Percentiles rank a stretch among this genome's conserved stretches.
Conservation (phyloP, 1,284 basidiomycete genomes). For the Cutaneotrichosporon daszewskae region DNA sequence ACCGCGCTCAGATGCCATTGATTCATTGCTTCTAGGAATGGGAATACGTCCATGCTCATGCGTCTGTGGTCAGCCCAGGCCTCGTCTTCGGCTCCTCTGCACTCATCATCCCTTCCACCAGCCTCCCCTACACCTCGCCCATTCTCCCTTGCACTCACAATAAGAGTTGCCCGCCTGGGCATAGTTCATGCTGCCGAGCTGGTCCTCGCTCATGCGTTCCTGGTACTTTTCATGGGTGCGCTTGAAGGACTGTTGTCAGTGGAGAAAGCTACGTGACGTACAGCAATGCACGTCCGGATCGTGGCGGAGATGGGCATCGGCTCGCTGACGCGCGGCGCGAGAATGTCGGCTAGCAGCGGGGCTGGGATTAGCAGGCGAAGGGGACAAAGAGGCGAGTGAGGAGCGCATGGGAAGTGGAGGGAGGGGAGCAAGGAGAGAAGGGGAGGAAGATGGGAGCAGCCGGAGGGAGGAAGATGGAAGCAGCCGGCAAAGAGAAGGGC, state of each 20-base stretch:
- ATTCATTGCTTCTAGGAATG: neutral
- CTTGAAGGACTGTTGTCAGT: slow-evolving; percentile 42
- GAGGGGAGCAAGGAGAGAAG: too few relatives aligned
- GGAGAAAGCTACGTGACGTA: slow-evolving; percentile 36
- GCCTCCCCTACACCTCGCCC: neutral
- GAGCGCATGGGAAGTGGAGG: too few relatives aligned
- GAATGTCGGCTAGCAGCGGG: slow-evolving; percentile 39
- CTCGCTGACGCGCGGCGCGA: slow-evolving; percentile 67
- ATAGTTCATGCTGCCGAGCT: slow-evolving; percentile 75
- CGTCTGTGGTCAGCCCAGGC: neutral
- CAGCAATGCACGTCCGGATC: slow-evolving; percentile 76
- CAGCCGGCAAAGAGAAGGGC: too few relatives aligned
- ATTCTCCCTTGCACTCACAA: slow-evolving; percentile 61
- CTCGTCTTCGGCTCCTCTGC: too few relatives aligned
- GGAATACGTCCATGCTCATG: neutral
- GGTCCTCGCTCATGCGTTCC: slow-evolving; percentile 81
- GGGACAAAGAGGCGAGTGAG: too few relatives aligned
- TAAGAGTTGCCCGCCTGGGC: slow-evolving; percentile 88
- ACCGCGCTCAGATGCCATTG: too few relatives aligned
- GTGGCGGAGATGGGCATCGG: slow-evolving; percentile 88
- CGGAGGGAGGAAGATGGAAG: too few relatives aligned
- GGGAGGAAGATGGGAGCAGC: too few relatives aligned
- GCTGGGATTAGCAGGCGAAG: too few relatives aligned
- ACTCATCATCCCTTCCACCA: neutral
- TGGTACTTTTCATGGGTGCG: slow-evolving; percentile 59